These are phyloP conservation scores for Microsporum audouinii DNA, from an alignment of 2,329 filamentous ascomycete species.

Conservation along the genomic window DNA sequence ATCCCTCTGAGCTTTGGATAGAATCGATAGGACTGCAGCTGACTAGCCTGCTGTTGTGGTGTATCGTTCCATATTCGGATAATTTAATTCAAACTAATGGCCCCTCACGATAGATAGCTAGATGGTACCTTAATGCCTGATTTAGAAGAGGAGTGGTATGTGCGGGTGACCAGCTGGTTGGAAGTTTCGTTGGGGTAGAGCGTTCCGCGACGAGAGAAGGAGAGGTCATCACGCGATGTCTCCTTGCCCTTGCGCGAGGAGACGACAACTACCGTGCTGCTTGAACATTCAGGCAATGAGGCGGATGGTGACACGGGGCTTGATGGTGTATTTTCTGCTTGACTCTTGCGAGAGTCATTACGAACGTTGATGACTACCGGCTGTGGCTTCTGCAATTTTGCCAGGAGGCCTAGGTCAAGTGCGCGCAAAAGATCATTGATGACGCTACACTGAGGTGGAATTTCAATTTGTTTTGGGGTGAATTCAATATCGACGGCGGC, in stretches of 20 bases:
- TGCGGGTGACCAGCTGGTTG: neutral
- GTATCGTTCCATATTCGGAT: neutral
- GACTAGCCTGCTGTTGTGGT: neutral
- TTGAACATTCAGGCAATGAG: neutral
- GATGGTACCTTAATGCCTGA: neutral
- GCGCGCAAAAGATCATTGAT: constrained; percentile 32
- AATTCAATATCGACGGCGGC: constrained; percentile 33
- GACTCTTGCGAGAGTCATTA: neutral
- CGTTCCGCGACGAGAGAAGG: neutral
- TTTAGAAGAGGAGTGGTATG: neutral
- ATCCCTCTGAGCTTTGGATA: neutral
- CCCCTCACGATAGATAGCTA: neutral
- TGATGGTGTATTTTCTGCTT: neutral
- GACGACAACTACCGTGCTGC: neutral
- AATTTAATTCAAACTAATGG: neutral
- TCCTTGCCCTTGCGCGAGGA: neutral
- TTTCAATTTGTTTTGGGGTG: constrained; percentile 31
- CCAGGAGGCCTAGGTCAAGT: constrained; percentile 30
- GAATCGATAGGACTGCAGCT: neutral
- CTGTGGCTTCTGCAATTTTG: constrained; percentile 5
- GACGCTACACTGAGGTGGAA: constrained; percentile 28
- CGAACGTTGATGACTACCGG: constrained; percentile 9
- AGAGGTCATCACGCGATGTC: neutral
- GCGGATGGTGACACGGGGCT: neutral
- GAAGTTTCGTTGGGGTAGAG: neutral